phyloP scores from a whole-genome alignment of 148 eudicot species.

The Tetragonia tetragonoides region DNA sequence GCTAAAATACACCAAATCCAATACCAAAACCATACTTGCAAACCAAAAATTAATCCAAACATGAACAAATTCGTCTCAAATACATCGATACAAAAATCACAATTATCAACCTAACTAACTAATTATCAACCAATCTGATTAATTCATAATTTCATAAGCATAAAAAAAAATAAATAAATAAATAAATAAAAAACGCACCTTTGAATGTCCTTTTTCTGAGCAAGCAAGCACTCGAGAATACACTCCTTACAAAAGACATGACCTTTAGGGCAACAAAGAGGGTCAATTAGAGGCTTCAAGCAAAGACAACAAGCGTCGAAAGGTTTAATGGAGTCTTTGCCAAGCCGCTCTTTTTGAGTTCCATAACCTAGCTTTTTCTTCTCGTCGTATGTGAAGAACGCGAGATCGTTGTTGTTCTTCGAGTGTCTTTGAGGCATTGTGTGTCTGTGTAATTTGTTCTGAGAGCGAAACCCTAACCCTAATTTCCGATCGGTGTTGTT shows the following conservation, averaged over 20 bases:
- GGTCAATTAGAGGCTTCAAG: slow-evolving; percentile 78
- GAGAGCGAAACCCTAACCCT: background rate
- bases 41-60: too few species aligned
- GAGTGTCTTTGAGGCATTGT: slow-evolving; percentile 97
- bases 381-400: slow-evolving; percentile 94
- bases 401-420: slow-evolving; percentile 93
- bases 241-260: slow-evolving; percentile 93
- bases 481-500: background rate
- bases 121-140: background rate
- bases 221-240: slow-evolving; percentile 78
- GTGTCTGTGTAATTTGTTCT: background rate
- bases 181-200: slow-evolving; percentile 37
- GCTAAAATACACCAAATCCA: too few species aligned
- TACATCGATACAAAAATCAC: too few species aligned
- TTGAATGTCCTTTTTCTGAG: slow-evolving; percentile 92
- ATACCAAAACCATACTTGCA: too few species aligned
- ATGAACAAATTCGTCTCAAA: too few species aligned
- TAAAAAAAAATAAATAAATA: background rate
- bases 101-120: too few species aligned
- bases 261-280: slow-evolving; percentile 79
- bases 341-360: slow-evolving; percentile 88
- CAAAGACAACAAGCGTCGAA: slow-evolving; percentile 87
- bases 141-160: background rate
- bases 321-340: slow-evolving; percentile 87
- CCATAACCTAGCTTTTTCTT: slow-evolving; percentile 87